A percentile compares a stretch with the other conserved stretches of the same genome.
Conservation (phyloP, 192 early-diverging fungal genomes). For the Coemansia sp. region DNA sequence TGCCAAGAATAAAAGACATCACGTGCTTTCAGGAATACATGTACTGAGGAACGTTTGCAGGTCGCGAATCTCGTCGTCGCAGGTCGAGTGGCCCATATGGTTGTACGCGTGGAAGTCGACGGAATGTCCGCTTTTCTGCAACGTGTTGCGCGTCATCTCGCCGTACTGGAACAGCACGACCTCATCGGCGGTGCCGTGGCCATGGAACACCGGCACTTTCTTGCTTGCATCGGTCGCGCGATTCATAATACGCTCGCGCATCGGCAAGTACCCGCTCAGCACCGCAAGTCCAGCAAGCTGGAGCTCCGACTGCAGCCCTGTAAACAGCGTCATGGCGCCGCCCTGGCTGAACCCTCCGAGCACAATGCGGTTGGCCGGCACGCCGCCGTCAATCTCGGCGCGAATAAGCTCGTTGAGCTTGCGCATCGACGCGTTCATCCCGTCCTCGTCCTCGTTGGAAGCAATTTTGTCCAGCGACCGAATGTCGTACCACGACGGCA, state of each 20-base stretch:
- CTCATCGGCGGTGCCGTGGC: constrained; percentile 79
- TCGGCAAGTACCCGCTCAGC: constrained; percentile 82
- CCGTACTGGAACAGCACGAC: constrained; percentile 76
- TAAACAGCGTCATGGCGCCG: constrained; percentile 72
- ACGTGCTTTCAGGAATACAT: constrained; percentile 42
- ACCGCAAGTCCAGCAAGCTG: constrained; percentile 69
- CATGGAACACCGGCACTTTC: constrained; percentile 77
- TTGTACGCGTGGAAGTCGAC: constrained; percentile 78
- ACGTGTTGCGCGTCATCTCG: constrained; percentile 60
- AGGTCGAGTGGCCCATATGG: constrained; percentile 77
- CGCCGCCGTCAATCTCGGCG: constrained; percentile 75
- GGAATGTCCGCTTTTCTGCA: constrained; percentile 61
- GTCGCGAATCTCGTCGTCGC: constrained; percentile 68
- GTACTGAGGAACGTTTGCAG: constrained; percentile 65
- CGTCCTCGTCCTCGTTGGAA: constrained; percentile 66
- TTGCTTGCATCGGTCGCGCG: constrained; percentile 63
- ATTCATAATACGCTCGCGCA: constrained; percentile 36
- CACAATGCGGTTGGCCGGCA: constrained; percentile 80
- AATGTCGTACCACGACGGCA: constrained; percentile 95
- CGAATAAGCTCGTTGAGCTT: constrained; percentile 62
- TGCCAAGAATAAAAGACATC: no score
- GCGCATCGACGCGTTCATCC: constrained; percentile 64
- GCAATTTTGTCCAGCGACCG: constrained; percentile 51
- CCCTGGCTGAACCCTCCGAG: constrained; percentile 96
- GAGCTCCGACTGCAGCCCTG: constrained; percentile 67